Evolutionary conservation across 768 basidiomycete genomes (phyloP).

Genomic region (Rossbeevera mucosa): DNA sequence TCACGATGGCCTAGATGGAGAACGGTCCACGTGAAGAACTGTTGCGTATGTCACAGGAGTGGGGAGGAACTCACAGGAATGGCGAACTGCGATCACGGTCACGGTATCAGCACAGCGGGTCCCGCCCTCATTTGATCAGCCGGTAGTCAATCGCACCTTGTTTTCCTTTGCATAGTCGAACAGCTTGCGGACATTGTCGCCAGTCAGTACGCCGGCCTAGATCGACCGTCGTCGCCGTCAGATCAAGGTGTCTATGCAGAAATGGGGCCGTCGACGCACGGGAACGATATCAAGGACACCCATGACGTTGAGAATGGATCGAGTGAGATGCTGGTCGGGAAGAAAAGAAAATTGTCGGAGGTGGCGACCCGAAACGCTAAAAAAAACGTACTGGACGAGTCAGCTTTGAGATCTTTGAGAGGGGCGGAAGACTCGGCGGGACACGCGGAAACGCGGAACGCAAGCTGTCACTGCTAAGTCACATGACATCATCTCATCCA

Average conservation of each 20-base stretch:
- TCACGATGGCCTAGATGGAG: slow-evolving; percentile 63
- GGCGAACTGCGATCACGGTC: slow-evolving; percentile 52
- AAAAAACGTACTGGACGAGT: slow-evolving; percentile 10
- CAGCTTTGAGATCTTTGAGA: not conserved
- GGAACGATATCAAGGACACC: slow-evolving; percentile 83
- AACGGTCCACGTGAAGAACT: not conserved
- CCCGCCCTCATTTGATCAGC: not conserved
- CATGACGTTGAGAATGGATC: slow-evolving; percentile 39
- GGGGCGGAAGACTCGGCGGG: no score
- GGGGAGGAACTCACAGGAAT: slow-evolving; percentile 61
- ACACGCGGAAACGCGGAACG: no score
- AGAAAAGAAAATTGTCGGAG: not conserved
- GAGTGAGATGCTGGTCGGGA: slow-evolving; percentile 9
- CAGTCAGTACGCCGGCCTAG: slow-evolving; percentile 91
- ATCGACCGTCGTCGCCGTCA: not conserved
- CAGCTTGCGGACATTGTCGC: slow-evolving; percentile 90
- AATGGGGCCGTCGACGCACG: slow-evolving; percentile 41
- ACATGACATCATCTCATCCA: slow-evolving; percentile 8
- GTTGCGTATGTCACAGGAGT: not conserved
- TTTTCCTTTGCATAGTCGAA: slow-evolving; percentile 91
- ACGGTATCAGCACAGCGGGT: slow-evolving; percentile 10
- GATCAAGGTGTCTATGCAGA: not conserved
- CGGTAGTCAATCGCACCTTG: slow-evolving; percentile 50
- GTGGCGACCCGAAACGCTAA: not conserved
- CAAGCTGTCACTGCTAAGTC: not conserved